Evolutionary conservation across 2,329 filamentous ascomycete species (phyloP).

Genomic region (Monosporascus sp.): DNA sequence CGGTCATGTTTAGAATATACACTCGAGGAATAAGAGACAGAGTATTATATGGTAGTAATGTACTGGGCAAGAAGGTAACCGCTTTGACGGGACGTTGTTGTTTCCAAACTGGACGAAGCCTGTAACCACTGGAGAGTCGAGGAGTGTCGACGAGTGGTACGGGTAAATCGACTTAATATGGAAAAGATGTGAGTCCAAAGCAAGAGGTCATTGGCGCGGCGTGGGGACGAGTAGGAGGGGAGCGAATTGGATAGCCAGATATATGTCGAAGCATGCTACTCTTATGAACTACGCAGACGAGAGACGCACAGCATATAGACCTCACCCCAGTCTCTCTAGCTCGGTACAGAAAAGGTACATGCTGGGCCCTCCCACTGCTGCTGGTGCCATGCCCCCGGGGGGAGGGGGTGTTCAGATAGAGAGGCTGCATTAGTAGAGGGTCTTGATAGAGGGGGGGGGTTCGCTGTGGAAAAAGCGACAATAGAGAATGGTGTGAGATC

Average conservation of each 20-base stretch:
- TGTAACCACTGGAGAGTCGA: conserved; percentile 25
- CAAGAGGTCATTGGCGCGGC: conserved; percentile 29
- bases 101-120: conserved; percentile 21
- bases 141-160: conserved; percentile 33
- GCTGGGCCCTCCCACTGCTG: conserved; percentile 7
- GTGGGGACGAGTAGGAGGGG: conserved; percentile 27
- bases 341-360: conserved; percentile 18
- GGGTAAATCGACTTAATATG: conserved; percentile 41
- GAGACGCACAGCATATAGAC: background rate
- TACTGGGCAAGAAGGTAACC: conserved; percentile 13
- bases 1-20: conserved; percentile 40
- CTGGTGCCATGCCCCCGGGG: background rate
- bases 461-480: background rate
- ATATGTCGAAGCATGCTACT: conserved; percentile 27
- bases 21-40: conserved; percentile 12
- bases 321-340: conserved; percentile 13
- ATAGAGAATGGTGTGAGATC: background rate
- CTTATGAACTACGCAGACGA: conserved; percentile 13
- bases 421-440: background rate
- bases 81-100: conserved; percentile 11
- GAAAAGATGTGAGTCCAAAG: conserved; percentile 30
- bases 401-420: too few species aligned
- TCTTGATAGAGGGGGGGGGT: background rate
- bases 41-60: conserved; percentile 19
- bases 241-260: conserved; percentile 27